Base-by-base conservation (phyloP, 1,139 yeast genomes). In the Pichia sp. region DNA sequence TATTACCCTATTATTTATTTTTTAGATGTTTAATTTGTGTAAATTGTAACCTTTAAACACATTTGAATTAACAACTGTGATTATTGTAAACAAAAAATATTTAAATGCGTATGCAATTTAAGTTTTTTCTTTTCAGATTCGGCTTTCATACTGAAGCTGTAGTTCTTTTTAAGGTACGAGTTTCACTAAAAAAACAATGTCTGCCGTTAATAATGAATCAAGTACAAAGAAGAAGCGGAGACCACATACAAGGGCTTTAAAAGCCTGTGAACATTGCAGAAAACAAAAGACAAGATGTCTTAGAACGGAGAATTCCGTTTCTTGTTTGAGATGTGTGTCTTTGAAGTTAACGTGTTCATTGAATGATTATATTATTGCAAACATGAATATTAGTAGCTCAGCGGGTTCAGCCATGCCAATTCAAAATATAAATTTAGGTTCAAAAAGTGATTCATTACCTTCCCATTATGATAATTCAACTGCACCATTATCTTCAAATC, bases 231-330 rank as follows among this genome's bases (percentile, higher is more conserved):
- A 45, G 46, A 53, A 48, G 26, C 52, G 56, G 42, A 45, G 50
- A 41, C 53, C 54, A 7, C 60, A 58, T 36, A 68, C 78, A 1
- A 59, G 85, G 44, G 77, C 82, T 0, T 60, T 75, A 5, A 70
- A 70, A 53, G 88, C 88, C 0, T 82, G 88, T 59, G 73, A 71
- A 4, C 62, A 69, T 23, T 82, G 88, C 58, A 67, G 87, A 36
- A 72, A 67, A 53, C 85, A 78, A 59, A 82, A 82, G 63, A 80
- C 86, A 1, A 63, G 85, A 48, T 82, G 88, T 56, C 73, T 81
- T 54, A 68, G 79, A 42, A 69, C 79, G 1, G 72, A 70, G 11
- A 37, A 39, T 23, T 67, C 76, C 2, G 58, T 67, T 16, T 68
- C 77, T 5, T 82, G 88, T 61, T 63, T 80, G 37, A 61, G 87